phyloP scores from a whole-genome alignment of 371 early-diverging fungal genomes.

The Chytridiales sp. region DNA sequence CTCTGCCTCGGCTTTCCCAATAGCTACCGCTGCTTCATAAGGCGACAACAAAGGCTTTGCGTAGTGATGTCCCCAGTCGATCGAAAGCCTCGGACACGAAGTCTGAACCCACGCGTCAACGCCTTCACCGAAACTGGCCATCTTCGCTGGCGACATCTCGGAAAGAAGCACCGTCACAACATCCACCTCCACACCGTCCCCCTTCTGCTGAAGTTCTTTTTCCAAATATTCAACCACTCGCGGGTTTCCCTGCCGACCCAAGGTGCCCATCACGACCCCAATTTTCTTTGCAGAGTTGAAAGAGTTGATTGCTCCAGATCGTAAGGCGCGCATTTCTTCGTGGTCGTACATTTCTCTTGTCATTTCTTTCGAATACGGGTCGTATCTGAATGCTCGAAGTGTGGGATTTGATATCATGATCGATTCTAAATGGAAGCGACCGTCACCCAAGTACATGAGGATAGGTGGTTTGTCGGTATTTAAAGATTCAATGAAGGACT shows the following conservation, averaged over 20 bases:
- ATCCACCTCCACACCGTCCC: constrained; percentile 2
- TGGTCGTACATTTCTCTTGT: constrained; percentile 95
- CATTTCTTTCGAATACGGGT: constrained; percentile 93
- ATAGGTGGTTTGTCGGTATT: constrained; percentile 11
- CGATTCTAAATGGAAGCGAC: constrained; percentile 99
- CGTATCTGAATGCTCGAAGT: constrained; percentile 93
- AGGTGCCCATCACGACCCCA: constrained; percentile 91
- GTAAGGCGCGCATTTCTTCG: constrained; percentile 81
- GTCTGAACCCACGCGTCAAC: constrained; percentile 98
- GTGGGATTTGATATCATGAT: constrained; percentile 98
- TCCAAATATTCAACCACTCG: constrained; percentile 70
- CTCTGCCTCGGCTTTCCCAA: constrained; percentile 77
- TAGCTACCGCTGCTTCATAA: constrained; percentile 92
- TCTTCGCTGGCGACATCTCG: constrained; percentile 91
- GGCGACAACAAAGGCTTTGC: constrained; percentile 92
- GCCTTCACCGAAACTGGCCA: constrained; percentile 78
- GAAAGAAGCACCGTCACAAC: constrained; percentile 76
- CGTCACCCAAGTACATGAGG: constrained; percentile 84
- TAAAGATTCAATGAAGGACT: constrained; percentile 71
- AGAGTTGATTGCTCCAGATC: constrained; percentile 73
- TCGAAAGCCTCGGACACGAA: constrained; percentile 97
- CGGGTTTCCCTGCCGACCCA: constrained; percentile 98
- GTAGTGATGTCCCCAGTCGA: constrained; percentile 99
- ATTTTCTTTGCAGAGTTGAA: constrained; percentile 59
- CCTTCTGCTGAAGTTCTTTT: not conserved